These are phyloP conservation scores for Globisporangium ultimum DNA, from an alignment of 352 stramenopile species.

Conservation along the genomic window DNA sequence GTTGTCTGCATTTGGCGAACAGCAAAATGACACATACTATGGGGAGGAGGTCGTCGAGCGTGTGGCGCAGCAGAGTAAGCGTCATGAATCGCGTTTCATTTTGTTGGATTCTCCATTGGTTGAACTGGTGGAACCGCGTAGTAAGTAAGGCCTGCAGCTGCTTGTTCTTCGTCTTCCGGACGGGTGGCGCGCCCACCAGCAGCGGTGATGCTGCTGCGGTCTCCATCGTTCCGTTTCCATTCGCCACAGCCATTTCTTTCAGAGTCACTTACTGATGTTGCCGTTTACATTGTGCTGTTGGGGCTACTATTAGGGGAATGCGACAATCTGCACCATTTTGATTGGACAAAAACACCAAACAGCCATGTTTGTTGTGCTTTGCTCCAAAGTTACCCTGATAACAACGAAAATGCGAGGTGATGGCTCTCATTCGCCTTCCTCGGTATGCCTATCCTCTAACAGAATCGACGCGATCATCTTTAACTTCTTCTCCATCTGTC, in stretches of 20 bases:
- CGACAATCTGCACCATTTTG: too few species aligned
- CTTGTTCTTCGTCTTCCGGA: slow-evolving; percentile 28
- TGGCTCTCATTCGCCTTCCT: slow-evolving; percentile 2
- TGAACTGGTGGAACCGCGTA: slow-evolving; percentile 34
- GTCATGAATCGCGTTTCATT: slow-evolving; percentile 15
- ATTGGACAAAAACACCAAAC: too few species aligned
- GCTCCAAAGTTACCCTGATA: too few species aligned
- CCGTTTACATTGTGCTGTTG: too few species aligned
- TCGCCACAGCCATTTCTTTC: slow-evolving; percentile 6
- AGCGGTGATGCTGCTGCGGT: slow-evolving; percentile 12
- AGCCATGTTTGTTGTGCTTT: too few species aligned
- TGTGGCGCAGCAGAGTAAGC: slow-evolving; percentile 31
- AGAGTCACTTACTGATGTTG: too few species aligned
- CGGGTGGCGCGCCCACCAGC: slow-evolving; percentile 18
- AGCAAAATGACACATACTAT: slow-evolving; percentile 19
- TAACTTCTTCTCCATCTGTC: slow-evolving; percentile 12
- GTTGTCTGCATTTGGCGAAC: not conserved
- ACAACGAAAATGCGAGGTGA: too few species aligned
- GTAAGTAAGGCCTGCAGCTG: slow-evolving; percentile 35
- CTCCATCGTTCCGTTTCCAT: not conserved
- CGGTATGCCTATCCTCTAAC: slow-evolving; percentile 1
- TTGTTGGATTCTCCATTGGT: slow-evolving; percentile 45
- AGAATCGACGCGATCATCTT: slow-evolving; percentile 7
- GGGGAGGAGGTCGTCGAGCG: slow-evolving; percentile 48
- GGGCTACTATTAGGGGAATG: too few species aligned